phyloP scores from a whole-genome alignment of 148 eudicot species.

The Pharnaceum exiguum region DNA sequence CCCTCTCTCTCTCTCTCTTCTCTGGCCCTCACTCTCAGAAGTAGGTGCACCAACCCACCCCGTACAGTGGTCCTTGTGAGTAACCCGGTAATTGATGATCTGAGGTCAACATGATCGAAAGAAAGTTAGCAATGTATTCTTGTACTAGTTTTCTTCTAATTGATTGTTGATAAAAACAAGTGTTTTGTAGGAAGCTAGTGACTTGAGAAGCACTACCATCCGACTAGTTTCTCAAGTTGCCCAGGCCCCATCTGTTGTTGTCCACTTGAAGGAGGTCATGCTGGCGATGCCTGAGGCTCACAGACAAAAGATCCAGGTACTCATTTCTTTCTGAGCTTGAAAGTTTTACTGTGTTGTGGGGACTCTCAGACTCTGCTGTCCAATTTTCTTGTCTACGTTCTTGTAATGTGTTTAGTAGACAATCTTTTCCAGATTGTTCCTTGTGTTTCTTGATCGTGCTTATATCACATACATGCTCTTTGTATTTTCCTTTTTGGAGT shows the following conservation, averaged over 20 bases:
- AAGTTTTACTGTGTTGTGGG: not conserved
- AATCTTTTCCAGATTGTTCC: too few species aligned
- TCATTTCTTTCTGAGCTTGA: slow-evolving; percentile 5
- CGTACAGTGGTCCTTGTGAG: too few species aligned
- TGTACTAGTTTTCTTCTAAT: not conserved
- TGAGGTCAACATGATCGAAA: not conserved
- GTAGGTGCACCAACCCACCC: too few species aligned
- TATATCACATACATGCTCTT: too few species aligned
- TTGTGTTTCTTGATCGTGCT: too few species aligned
- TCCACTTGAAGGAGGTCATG: slow-evolving; percentile 62
- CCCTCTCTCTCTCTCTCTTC: too few species aligned
- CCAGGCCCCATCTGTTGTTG: slow-evolving; percentile 71
- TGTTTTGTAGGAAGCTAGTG: slow-evolving; percentile 51
- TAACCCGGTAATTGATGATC: too few species aligned
- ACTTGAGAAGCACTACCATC: slow-evolving; percentile 51
- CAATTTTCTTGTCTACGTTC: not conserved
- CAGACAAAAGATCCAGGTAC: slow-evolving; percentile 89
- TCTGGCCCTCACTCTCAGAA: too few species aligned
- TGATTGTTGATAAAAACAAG: not conserved
- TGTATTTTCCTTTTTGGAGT: too few species aligned
- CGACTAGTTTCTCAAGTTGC: slow-evolving; percentile 85
- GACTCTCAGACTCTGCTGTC: slow-evolving; percentile 4
- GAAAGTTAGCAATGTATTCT: not conserved
- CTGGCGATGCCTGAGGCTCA: slow-evolving; percentile 62
- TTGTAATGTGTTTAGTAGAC: not conserved